Evolutionary conservation across 2,329 filamentous ascomycete species (phyloP), one percentile per base, ranked within the genome.

Genomic region (Alternaria panax): DNA sequence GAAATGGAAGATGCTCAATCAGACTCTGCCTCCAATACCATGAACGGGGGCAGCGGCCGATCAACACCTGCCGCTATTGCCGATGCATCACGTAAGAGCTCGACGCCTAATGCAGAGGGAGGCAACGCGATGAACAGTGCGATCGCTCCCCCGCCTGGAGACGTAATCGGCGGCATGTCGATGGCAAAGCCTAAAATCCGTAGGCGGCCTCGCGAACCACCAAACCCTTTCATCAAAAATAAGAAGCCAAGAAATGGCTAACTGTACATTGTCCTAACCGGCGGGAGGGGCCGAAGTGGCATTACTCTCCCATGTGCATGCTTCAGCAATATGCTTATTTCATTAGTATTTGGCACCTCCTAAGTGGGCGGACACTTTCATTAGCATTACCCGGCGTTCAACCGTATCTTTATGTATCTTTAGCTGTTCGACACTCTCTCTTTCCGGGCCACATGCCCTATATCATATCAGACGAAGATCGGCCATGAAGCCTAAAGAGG

Each of bases 181-280:
- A 71, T 73, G 66, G 60, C 59, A 20, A 72, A 71, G 51, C 73
- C 73, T 11, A 75, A 74, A 57, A 75, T 77, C 42, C 67, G 68
- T 54, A 70, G 67, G 53, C 62, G 70, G 27, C 67, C 72, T n/a
- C 69, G 69, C 25, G 59, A 67, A 41, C 56, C 68, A 20, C 62
- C 62, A 7, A 67, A 71, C 60, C 72, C 72, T 9, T 68, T 77
- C 45, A 72, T 77, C 38, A 64, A 67, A 14, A 64, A 63, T 7
- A 69, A 63, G 45, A 77, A 75, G 63, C 71, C 72, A 8, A 67
- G 59, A 50, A 72, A 57, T 20, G 68, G 70, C 20, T 75, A 51
- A 47, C 27, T n/a, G 9, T 43, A 42, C n/a, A 59, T 32, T 3
- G 43, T 6, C 16, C 36, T n/a, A 42, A 41, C 12, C 30, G 36